A percentile compares a stretch with the other conserved stretches of the same genome.
Conservation (phyloP, 345 rosid genomes). For the Salix suchowensis region DNA sequence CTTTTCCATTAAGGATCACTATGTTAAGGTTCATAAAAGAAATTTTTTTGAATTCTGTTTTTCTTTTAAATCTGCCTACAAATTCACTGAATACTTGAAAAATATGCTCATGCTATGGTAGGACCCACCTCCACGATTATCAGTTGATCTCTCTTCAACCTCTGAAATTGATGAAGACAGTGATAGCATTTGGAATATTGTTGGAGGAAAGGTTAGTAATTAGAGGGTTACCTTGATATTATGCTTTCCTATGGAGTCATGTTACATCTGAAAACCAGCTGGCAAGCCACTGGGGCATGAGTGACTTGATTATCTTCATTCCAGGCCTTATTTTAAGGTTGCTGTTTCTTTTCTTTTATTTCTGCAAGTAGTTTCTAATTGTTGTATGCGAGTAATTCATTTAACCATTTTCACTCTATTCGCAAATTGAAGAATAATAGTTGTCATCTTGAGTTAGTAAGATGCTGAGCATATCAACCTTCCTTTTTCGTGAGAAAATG, state of each 20-base stretch:
- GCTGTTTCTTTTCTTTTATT: background rate
- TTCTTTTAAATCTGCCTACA: background rate
- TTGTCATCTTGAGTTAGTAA: background rate
- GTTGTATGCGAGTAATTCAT: background rate
- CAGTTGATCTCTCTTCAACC: conserved; percentile 51
- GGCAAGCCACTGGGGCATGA: background rate
- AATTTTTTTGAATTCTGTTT: conserved; percentile 3
- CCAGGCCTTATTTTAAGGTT: background rate
- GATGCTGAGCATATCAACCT: background rate
- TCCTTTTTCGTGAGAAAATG: background rate
- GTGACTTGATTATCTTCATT: background rate
- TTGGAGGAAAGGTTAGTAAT: conserved; percentile 70
- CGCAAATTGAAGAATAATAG: background rate
- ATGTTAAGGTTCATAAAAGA: conserved; percentile 34
- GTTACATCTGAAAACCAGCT: background rate
- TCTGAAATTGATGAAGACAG: conserved; percentile 58
- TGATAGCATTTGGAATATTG: conserved; percentile 71
- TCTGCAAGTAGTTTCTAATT: background rate
- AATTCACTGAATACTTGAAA: background rate
- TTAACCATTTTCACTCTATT: background rate
- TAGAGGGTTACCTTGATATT: background rate
- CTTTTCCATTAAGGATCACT: conserved; percentile 40
- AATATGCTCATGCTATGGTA: conserved; percentile 27
- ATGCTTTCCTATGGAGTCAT: background rate
- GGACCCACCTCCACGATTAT: conserved; percentile 62